Evolutionary conservation across 1,284 basidiomycete genomes (phyloP).

Genomic region (Fomitopsis schrenkii): DNA sequence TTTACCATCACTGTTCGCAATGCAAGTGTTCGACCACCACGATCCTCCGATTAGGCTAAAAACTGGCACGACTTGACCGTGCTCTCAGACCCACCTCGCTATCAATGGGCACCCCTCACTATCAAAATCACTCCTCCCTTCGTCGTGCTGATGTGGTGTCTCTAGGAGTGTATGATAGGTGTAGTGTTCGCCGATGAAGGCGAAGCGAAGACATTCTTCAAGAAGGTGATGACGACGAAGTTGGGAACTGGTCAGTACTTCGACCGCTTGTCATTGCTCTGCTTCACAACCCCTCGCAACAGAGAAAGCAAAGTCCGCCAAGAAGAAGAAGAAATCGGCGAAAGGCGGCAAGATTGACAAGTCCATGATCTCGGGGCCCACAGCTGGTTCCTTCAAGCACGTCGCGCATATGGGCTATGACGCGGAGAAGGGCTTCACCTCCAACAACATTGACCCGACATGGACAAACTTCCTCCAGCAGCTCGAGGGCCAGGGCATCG

Average conservation of each 20-base stretch:
- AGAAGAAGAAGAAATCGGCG: constrained; percentile 62
- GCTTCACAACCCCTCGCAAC: constrained; percentile 3
- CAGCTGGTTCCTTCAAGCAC: constrained; percentile 80
- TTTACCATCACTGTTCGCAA: too few relatives aligned
- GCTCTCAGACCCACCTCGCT: too few relatives aligned
- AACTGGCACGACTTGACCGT: too few relatives aligned
- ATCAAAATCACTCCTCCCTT: neutral
- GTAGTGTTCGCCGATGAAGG: constrained; percentile 87
- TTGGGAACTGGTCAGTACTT: constrained; percentile 36
- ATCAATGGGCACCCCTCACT: neutral
- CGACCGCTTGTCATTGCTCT: constrained; percentile 9
- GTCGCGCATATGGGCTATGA: constrained; percentile 97
- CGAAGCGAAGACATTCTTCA: constrained; percentile 87
- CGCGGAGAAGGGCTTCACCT: constrained; percentile 80
- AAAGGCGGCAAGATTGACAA: constrained; percentile 81
- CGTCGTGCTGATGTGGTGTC: neutral
- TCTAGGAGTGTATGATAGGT: constrained; percentile 82
- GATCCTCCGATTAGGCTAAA: too few relatives aligned
- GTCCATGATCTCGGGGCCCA: constrained; percentile 85
- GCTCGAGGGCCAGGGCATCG: constrained; percentile 71
- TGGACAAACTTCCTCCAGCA: constrained; percentile 81
- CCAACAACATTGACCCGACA: constrained; percentile 86
- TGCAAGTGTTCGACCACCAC: too few relatives aligned
- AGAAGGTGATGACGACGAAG: constrained; percentile 80
- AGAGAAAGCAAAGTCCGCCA: constrained; percentile 38